Base-by-base conservation (phyloP, 192 early-diverging fungal species). In the Lobulomyces angularis region DNA sequence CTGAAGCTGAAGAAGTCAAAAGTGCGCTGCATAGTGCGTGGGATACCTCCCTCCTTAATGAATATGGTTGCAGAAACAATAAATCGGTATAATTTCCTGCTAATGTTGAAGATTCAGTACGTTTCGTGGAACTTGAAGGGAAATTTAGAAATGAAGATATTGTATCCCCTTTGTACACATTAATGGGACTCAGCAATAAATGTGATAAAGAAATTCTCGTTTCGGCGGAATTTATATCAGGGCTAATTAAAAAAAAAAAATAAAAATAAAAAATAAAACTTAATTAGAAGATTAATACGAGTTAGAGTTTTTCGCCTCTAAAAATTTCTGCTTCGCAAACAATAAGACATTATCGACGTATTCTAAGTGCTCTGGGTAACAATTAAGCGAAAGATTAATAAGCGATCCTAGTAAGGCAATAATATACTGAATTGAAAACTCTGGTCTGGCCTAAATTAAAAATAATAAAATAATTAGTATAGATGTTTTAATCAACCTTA, bases 401-500 rank as follows among this genome's bases (percentile, higher is more conserved):
- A 97, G 68, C 4, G 90, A 84, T 7, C 81, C 83, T 28, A 93
- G 62, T 33, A 99, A 68, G 0, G 88, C 84, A 26, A 85, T 83
- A n/a, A 89, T 71, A 45, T 99, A 92, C 48, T 88, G 81, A 24
- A 95, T 78, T 3, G 81, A 74, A 5, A 99, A 77, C 55, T 99
- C 92, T 2, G 86, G 86, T 17, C 92, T 79, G 26, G 79, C 79
- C 74, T 88, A 53, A 8, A 40, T 41, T 20, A 22, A 43, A 14
- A 35, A 0, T 18, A 42, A n/a, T 41, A 3, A 0, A 32, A 16
- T 11, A 7, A 2, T 22, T 12, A 8, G 19, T 14, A 24, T 29
- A 19, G 8, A 5, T 17, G 12, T 8, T 44, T 18, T 18, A 11
- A 36, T 17, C 14, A 59, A 82, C 82, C 62, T 80, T 82, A 29